These are phyloP conservation scores for Nitzschia sp. DNA, from an alignment of 108 stramenopile genomes.

Conservation along the genomic window DNA sequence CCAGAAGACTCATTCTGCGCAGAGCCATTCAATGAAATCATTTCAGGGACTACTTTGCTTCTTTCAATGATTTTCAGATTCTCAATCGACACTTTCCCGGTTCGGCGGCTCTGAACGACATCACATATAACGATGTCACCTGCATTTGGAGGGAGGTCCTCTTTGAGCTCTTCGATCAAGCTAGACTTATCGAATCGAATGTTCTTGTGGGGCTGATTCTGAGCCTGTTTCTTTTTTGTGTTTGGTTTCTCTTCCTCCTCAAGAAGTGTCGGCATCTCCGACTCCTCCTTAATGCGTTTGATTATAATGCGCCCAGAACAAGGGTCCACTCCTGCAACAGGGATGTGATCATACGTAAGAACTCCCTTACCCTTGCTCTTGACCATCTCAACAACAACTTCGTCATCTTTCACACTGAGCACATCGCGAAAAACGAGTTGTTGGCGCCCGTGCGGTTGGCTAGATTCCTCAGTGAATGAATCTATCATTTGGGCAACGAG, in stretches of 20 bases:
- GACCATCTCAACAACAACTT: conserved; percentile 57
- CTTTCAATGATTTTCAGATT: conserved; percentile 64
- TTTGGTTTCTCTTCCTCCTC: conserved; percentile 14
- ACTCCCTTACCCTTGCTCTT: conserved; percentile 30
- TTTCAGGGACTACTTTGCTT: conserved; percentile 2
- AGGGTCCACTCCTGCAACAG: conserved; percentile 14
- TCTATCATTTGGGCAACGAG: conserved; percentile 59
- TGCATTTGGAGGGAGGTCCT: conserved; percentile 43
- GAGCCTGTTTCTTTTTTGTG: conserved; percentile 17
- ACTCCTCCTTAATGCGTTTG: conserved; percentile 26
- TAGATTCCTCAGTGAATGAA: conserved; percentile 48
- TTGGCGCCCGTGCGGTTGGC: conserved; percentile 37
- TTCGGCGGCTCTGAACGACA: conserved; percentile 52
- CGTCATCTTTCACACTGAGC: conserved; percentile 53
- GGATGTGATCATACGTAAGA: conserved; percentile 42
- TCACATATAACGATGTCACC: conserved; percentile 69
- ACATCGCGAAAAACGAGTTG: conserved; percentile 61
- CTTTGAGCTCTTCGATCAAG: conserved; percentile 43
- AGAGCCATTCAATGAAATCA: background rate
- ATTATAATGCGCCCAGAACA: conserved; percentile 49
- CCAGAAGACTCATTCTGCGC: conserved; percentile 28
- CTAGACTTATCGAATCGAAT: conserved; percentile 56
- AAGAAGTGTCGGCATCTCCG: background rate
- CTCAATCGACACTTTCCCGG: conserved; percentile 38
- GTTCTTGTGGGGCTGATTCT: conserved; percentile 31